Conservation (phyloP, 2,329 filamentous ascomycete genomes). For the Colletotrichum orchidophilum region DNA sequence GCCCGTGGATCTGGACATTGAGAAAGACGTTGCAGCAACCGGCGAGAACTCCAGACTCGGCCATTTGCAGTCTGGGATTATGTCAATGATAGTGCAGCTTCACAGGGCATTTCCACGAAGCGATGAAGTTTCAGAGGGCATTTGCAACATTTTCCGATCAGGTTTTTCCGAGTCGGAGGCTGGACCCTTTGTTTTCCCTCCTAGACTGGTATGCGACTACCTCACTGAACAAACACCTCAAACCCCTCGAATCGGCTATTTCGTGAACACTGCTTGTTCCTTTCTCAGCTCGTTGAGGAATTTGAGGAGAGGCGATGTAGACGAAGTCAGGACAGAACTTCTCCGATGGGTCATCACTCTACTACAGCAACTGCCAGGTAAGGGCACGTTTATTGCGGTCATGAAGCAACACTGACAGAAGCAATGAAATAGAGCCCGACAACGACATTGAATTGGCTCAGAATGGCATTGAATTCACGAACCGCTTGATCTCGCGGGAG, state of each 20-base stretch:
- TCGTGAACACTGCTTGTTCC: slow-evolving; percentile 77
- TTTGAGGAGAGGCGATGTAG: slow-evolving; percentile 53
- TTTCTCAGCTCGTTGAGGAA: slow-evolving; percentile 70
- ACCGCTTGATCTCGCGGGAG: slow-evolving; percentile 69
- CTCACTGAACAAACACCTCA: slow-evolving; percentile 66
- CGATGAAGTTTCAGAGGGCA: slow-evolving; percentile 75
- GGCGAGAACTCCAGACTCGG: slow-evolving; percentile 38
- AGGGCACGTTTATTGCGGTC: slow-evolving; percentile 32
- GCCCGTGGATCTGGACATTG: slow-evolving; percentile 72
- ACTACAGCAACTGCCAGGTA: slow-evolving; percentile 69
- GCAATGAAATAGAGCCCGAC: slow-evolving; percentile 56
- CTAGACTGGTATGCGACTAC: slow-evolving; percentile 72
- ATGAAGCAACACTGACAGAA: slow-evolving; percentile 24
- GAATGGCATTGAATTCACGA: slow-evolving; percentile 77
- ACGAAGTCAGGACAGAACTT: slow-evolving; percentile 59
- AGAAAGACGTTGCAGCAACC: slow-evolving; percentile 39
- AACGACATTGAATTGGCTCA: slow-evolving; percentile 78
- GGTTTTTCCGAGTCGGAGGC: slow-evolving; percentile 80
- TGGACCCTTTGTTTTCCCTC: slow-evolving; percentile 80
- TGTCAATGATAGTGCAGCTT: slow-evolving; percentile 57
- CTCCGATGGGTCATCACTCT: slow-evolving; percentile 71
- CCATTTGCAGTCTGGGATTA: slow-evolving; percentile 56
- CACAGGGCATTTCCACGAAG: slow-evolving; percentile 64
- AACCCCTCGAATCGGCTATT: slow-evolving; percentile 73
- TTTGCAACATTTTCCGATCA: slow-evolving; percentile 75